phyloP scores from a whole-genome alignment of 2,329 filamentous ascomycete genomes.

The Pseudogymnoascus sp. region DNA sequence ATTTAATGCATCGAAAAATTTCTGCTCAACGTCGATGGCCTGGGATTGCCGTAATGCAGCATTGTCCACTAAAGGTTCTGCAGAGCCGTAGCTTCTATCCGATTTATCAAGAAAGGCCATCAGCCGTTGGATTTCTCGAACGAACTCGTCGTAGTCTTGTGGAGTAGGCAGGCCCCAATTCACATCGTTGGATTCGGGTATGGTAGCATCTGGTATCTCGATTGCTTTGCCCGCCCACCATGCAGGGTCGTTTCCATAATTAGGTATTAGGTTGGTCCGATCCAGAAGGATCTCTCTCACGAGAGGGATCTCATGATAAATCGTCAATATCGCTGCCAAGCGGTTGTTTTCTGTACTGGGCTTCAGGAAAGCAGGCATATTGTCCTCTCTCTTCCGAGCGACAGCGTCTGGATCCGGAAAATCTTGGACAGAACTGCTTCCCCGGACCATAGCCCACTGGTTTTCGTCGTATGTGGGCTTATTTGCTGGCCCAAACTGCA shows the following conservation, averaged over 20 bases:
- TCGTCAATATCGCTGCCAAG: constrained; percentile 48
- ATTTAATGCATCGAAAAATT: constrained; percentile 17
- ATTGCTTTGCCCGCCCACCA: constrained; percentile 57
- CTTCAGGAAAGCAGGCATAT: constrained; percentile 45
- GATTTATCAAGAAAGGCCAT: constrained; percentile 56
- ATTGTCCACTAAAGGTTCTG: constrained; percentile 36
- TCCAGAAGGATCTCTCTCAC: constrained; percentile 47
- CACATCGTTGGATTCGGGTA: constrained; percentile 12
- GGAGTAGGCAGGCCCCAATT: neutral
- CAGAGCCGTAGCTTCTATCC: constrained; percentile 51
- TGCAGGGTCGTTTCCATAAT: constrained; percentile 47
- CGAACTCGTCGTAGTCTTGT: constrained; percentile 31
- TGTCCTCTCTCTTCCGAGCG: constrained; percentile 35
- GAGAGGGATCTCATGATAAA: constrained; percentile 52
- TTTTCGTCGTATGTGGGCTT: constrained; percentile 45
- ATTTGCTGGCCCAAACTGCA: constrained; percentile 53
- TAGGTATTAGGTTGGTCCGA: constrained; percentile 32
- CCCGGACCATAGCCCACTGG: constrained; percentile 52
- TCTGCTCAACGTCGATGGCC: constrained; percentile 17
- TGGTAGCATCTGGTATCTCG: constrained; percentile 9
- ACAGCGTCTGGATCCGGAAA: constrained; percentile 29
- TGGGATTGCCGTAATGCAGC: constrained; percentile 17
- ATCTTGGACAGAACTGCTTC: constrained; percentile 24
- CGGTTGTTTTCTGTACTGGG: constrained; percentile 31
- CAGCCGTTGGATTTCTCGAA: constrained; percentile 51